Evolutionary conservation across 2,329 filamentous ascomycete species (phyloP).

Genomic region (Graphiopsis chlorocephala): DNA sequence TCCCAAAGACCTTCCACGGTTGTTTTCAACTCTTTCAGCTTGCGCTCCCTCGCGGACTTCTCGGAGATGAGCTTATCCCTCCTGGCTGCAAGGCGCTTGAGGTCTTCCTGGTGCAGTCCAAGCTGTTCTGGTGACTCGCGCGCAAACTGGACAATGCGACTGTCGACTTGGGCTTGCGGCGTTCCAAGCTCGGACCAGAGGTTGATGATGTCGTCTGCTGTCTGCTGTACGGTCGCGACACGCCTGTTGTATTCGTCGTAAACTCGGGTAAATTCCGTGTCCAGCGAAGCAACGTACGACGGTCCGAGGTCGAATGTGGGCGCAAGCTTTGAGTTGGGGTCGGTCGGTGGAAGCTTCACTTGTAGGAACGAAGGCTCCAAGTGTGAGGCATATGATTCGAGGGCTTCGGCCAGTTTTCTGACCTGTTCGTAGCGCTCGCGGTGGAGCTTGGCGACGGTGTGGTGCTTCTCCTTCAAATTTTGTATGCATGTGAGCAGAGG

Average conservation of each 20-base stretch:
- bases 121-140: constrained; percentile 90
- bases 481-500: constrained; percentile 79
- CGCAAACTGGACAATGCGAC: constrained; percentile 81
- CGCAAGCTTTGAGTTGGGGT: constrained; percentile 70
- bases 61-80: constrained; percentile 83
- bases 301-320: constrained; percentile 90
- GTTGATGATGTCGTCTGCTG: constrained; percentile 83
- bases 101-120: constrained; percentile 83
- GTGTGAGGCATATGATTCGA: constrained; percentile 94
- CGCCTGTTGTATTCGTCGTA: constrained; percentile 95
- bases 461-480: constrained; percentile 80
- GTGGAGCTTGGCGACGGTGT: constrained; percentile 75
- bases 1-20: constrained; percentile 88
- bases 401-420: constrained; percentile 88
- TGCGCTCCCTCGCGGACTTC: constrained; percentile 79
- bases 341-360: constrained; percentile 79
- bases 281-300: constrained; percentile 79
- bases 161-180: constrained; percentile 88
- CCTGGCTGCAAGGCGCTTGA: constrained; percentile 67
- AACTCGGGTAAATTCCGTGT: constrained; percentile 87
- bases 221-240: constrained; percentile 68
- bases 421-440: constrained; percentile 93
- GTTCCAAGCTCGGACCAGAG: constrained; percentile 95
- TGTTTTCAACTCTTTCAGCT: constrained; percentile 69
- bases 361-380: constrained; percentile 85